A percentile compares a stretch with the other conserved stretches of the same genome.
phyloP scores from a whole-genome alignment of 441 rosid species.

The Oxalis stricta region DNA sequence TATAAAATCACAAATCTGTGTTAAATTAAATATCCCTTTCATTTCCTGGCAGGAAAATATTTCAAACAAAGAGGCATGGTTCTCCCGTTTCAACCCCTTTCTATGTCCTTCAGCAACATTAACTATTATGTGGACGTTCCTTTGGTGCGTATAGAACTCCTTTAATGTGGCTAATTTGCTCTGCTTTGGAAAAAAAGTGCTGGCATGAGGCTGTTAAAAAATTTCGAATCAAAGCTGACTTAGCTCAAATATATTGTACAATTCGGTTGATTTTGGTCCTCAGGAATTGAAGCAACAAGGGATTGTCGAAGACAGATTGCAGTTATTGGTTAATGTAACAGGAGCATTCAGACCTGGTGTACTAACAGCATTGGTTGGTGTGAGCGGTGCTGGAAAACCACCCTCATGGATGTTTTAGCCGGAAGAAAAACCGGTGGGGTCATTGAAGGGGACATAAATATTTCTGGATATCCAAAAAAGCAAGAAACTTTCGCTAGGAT shows the following conservation, averaged over 20 bases:
- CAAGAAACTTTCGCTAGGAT: conserved; percentile 94
- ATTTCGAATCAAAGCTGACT: no score
- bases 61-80: conserved; percentile 90
- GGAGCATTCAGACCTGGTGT: conserved; percentile 92
- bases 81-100: conserved; percentile 90
- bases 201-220: no score
- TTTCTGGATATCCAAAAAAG: conserved; percentile 82
- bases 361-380: conserved; percentile 90
- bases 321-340: conserved; percentile 70
- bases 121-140: conserved; percentile 92
- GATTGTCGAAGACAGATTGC: conserved; percentile 67
- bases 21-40: conserved; percentile 2
- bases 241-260: no score
- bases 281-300: conserved; percentile 95
- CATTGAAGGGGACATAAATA: conserved; percentile 62
- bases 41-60: conserved; percentile 49
- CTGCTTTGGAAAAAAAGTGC: no score
- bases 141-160: conserved; percentile 33
- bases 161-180: not conserved
- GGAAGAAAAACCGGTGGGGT: conserved; percentile 92
- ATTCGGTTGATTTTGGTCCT: no score
- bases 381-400: conserved; percentile 97
- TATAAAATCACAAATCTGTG: not conserved
- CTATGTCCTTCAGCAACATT: conserved; percentile 73
- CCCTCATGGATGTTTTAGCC: conserved; percentile 96